These are phyloP conservation scores for Trichoderma erinaceum DNA, from an alignment of 495 filamentous ascomycete genomes.

Conservation along the genomic window DNA sequence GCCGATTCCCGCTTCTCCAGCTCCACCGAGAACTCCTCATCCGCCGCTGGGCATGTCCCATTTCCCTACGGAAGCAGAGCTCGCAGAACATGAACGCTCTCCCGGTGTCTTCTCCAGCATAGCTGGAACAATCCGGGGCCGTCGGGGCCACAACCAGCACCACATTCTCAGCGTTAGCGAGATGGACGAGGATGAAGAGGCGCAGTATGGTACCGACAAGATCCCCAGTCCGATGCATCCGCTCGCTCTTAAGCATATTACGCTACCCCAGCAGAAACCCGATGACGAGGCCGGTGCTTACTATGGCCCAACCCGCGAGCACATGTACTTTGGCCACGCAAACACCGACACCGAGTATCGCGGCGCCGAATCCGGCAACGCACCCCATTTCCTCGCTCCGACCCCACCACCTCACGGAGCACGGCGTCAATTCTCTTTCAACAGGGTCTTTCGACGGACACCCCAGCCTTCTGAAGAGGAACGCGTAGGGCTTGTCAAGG, in stretches of 20 bases:
- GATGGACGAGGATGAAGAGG: slow-evolving; percentile 12
- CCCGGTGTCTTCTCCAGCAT: slow-evolving; percentile 48
- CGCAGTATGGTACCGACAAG: slow-evolving; percentile 21
- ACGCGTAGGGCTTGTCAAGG: slow-evolving; percentile 75
- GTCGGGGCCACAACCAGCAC: slow-evolving; percentile 43
- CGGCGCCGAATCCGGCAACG: slow-evolving; percentile 27
- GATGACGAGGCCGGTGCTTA: slow-evolving; percentile 36
- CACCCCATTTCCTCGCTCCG: slow-evolving; percentile 30
- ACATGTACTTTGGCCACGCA: slow-evolving; percentile 23
- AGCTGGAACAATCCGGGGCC: slow-evolving; percentile 53
- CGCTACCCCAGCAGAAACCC: slow-evolving; percentile 48
- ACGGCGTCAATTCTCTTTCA: slow-evolving; percentile 87
- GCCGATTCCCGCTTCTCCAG: slow-evolving; percentile 31
- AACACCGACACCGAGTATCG: slow-evolving; percentile 32
- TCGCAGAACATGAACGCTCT: slow-evolving; percentile 42
- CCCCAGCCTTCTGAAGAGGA: slow-evolving; percentile 78
- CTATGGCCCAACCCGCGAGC: slow-evolving; percentile 26
- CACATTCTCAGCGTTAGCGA: slow-evolving; percentile 32
- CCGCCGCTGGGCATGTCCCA: slow-evolving; percentile 85
- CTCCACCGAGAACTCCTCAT: slow-evolving; percentile 48
- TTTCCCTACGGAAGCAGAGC: slow-evolving; percentile 65
- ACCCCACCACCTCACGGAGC: slow-evolving; percentile 49
- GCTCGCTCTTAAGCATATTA: slow-evolving; percentile 54
- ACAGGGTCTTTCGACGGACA: slow-evolving; percentile 61
- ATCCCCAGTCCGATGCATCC: slow-evolving; percentile 49